These are phyloP conservation scores for Yueomyces sinensis DNA, from an alignment of 805 yeast species.

Conservation along the genomic window DNA sequence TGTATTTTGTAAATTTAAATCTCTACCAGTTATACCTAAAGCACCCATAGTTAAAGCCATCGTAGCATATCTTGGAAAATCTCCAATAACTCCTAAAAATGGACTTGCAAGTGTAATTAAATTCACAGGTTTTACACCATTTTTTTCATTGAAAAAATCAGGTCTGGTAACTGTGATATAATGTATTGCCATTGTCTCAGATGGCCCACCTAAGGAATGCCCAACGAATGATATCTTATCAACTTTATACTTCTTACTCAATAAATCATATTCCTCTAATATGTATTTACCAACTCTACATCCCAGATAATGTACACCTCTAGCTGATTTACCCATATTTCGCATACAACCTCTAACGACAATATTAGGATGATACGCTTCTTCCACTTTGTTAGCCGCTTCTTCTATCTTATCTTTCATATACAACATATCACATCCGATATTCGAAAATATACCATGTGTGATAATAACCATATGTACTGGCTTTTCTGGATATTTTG, in stretches of 20 bases:
- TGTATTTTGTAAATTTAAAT: slow-evolving; percentile 52
- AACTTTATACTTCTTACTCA: slow-evolving; percentile 31
- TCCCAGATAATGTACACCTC: slow-evolving; percentile 79
- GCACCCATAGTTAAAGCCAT: slow-evolving; percentile 77
- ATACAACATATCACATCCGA: slow-evolving; percentile 81
- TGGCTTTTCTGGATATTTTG: slow-evolving; percentile 36
- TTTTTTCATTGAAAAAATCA: slow-evolving; percentile 38
- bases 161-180: slow-evolving; percentile 52
- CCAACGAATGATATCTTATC: slow-evolving; percentile 72
- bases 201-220: slow-evolving; percentile 88
- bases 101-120: slow-evolving; percentile 83
- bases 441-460: slow-evolving; percentile 87
- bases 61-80: slow-evolving; percentile 76
- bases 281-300: slow-evolving; percentile 65
- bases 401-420: slow-evolving; percentile 67
- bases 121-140: slow-evolving; percentile 50
- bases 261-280: slow-evolving; percentile 30
- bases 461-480: slow-evolving; percentile 76
- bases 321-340: slow-evolving; percentile 78
- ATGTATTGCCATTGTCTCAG: slow-evolving; percentile 83
- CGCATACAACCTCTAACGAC: slow-evolving; percentile 74
- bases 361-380: slow-evolving; percentile 33
- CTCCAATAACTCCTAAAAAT: slow-evolving; percentile 73
- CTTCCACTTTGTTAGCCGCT: slow-evolving; percentile 8
- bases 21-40: slow-evolving; percentile 89